Base-by-base conservation (phyloP, 331 rosid genomes). In the Rosa hybrid region DNA sequence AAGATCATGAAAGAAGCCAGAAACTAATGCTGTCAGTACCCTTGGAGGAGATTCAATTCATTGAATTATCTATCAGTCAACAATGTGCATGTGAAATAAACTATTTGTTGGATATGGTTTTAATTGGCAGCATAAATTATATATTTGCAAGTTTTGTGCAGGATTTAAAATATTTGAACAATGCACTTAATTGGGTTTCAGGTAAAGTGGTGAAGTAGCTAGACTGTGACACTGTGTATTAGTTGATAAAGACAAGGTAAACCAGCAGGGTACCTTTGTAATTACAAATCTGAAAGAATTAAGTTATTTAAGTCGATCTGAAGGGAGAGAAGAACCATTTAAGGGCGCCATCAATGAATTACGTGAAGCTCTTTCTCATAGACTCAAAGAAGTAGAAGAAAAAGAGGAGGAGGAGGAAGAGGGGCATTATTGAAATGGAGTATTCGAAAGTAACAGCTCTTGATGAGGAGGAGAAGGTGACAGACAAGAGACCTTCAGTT, bases 381-480 rank as follows among this genome's bases (percentile, higher is more conserved):
- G 45, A 38, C 25, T 17, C 21, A 34, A 34, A 14, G 25, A 30
- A 7, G 75, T 46, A 1, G 18, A 38, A 49, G 1, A 17, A 20
- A 21, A 71, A 38, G 34, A 38, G 5, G 21, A 54, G 10, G 68
- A 53, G 7, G 59, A 51, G 20, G 62, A 34, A 4, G 44, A 60
- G 1, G 67, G 38, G 1, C 38, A 6, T 74, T 74, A 16, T 56
- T 57, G 69, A 57, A 75, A 75, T 75, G 69, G 69, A 42, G 78
- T 75, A 42, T 69, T 41, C 78, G 13, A 49, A 42, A 75, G 69
- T 14, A 7, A 39, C 16, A 41, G 21, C 41, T 57, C 21, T 13
- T 56, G 78, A 75, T 48, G 42, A 48, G 27, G 54, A 21, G 68
- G 39, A 6, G 39, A 65, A 74, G 38, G 48, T 74, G 67, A 54